Evolutionary conservation across 306 rosid genomes (phyloP), one percentile per base, ranked within the genome.

Genomic region (Cicer cuneatum): DNA sequence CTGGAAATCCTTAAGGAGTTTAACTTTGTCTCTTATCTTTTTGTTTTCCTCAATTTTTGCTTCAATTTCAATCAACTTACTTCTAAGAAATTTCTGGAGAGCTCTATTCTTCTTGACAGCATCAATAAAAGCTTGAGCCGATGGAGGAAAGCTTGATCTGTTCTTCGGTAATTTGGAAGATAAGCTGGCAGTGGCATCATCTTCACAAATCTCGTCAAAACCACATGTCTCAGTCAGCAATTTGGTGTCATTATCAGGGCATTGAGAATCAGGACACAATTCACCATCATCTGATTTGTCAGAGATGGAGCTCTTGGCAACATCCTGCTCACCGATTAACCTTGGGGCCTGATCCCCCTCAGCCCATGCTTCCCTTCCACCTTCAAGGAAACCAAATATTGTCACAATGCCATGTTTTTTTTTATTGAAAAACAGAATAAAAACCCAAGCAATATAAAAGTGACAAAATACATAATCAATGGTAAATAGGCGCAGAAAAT

Each of bases 1-100:
- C 77, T 91, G 92, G 80, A 94, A 87, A 71, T 86, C 98, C 83
- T 83, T 91, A 42, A 94, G 89, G 85, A 88, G 61, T 87, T 91
- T 91, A 66, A 86, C 83, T 51, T 82, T 87, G 15, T 88, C 81
- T 84, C 76, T 86, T 51, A 90, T 71, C 65, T 56, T 61, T 71
- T 84, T 87, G 85, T 87, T 94, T 82, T 90, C 89, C 86, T 87
- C 95, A 74, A 91, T 85, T 88, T 85, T 91, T n/a, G 89, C 87
- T 86, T 94, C 94, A 47, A 91, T 73, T 60, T 86, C 88, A 76
- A 83, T 62, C 76, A 90, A 52, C 89, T 91, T 90, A 73, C 80
- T 78, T 78, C 93, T 75, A 58, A 90, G 74, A 83, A 88, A 86
- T 79, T 51, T 78, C 84, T 94, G 96, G 77, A 77, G 75, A 39